Evolutionary conservation across 2,329 filamentous ascomycete species (phyloP), one percentile per base, ranked within the genome.

Genomic region (Blastomyces silverae): DNA sequence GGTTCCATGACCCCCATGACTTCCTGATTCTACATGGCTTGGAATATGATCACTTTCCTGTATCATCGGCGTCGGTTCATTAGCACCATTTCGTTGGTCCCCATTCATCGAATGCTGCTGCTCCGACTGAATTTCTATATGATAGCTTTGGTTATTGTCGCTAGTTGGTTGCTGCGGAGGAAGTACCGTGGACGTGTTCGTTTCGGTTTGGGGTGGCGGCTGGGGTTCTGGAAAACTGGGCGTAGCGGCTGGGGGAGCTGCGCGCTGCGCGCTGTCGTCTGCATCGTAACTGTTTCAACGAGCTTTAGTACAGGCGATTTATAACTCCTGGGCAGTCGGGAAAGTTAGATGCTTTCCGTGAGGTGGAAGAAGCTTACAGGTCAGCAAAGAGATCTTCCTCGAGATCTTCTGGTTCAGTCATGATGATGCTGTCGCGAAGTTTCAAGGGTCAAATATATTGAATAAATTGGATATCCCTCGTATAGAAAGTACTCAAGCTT

Each of bases 381-480:
- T 96, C 92, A 72, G 92, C 92, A 78, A 96, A 96, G 79, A 96
- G 89, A 83, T 96, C 92, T 74, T 96, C 92, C 71, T 96, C 92
- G 70, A 91, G 87, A 70, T 90, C 90, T 73, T 92, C 90, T 63
- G 84, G 82, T 73, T 94, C 91, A 59, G 90, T 86, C 90, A 93
- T 94, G 71, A 61, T 83, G 76, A 66, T 66, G 64, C n/a, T 59
- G 22, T 13, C 56, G 53, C 39, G 42, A 11, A 10, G 2, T 1
- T 37, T 17, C 52, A 53, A 59, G 13, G 1, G 20, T 46, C n/a
- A 22, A 39, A 34, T 10, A 28, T 31, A 13, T 28, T n/a, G 20
- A 28, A 53, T 7, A 17, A 56, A n/a, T 17, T n/a, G 61, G 11
- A 39, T 39, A 48, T 39, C 3, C 2, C 28, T 8, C n/a, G 28